Evolutionary conservation across 106 monocot species (phyloP), one percentile per base, ranked within the genome.

Genomic region (Cymbidium sinense): DNA sequence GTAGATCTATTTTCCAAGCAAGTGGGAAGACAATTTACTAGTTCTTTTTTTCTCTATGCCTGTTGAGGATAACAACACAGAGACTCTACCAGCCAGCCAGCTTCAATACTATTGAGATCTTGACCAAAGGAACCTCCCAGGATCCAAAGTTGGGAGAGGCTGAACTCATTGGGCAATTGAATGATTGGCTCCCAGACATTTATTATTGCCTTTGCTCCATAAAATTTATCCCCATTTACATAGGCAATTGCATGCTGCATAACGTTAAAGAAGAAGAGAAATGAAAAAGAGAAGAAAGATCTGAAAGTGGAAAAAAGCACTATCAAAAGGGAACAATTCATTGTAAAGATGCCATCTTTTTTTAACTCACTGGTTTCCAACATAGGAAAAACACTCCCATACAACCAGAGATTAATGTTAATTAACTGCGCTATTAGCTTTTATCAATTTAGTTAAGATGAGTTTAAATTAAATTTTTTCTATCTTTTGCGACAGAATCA

Each of bases 81-180:
- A 74, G 74, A 71, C 7, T 25, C 27, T 64, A 88, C 91, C 87
- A 87, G 91, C 91, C 91, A 91, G 20, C 91, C 91, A 71, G 86
- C 91, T 88, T 91, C 91, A 79, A 91, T 91, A 75, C 88, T 91
- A 83, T 91, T 91, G 55, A 91, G 85, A 58, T 91, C 91, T 81
- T 85, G 78, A n/a, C 86, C 88, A 82, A 88, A 88, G 43, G 88
- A 86, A 31, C 88, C 91, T 13, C 88, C 82, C 27, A 91, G 52
- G 41, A 91, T 64, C 91, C 91, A 91, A 25, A 91, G 70, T 64
- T 88, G 91, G 3, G 91, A 91, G 3, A 91, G 81, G 75, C 91
- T 91, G 77, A 91, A 91, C 88, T 91, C 91, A 76, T 91, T 91
- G 11, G 83, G 21, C 83, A 84, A 83, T 80, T 88, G 83, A 47